Percentiles rank a stretch among this genome's conserved stretches.
Conservation (phyloP, 148 eudicot species). For the Silene conica region DNA sequence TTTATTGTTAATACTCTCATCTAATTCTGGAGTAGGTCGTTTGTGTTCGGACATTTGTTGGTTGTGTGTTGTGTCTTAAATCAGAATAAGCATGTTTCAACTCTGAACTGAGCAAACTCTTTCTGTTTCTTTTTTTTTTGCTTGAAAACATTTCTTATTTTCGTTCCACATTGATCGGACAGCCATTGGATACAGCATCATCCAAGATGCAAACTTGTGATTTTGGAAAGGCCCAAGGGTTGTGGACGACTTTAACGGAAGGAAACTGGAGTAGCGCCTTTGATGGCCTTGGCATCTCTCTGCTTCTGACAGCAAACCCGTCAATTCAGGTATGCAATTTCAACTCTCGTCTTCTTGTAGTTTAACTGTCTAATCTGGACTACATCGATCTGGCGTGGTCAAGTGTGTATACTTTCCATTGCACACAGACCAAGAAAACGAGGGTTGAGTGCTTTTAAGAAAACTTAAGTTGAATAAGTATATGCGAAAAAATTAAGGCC, state of each 20-base stretch:
- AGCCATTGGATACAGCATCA: conserved; percentile 97
- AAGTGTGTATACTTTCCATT: no score
- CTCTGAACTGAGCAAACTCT: not conserved
- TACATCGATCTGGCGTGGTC: no score
- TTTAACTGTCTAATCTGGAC: not conserved
- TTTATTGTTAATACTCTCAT: no score
- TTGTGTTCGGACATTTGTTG: no score
- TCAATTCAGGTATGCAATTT: conserved; percentile 68
- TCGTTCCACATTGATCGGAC: conserved; percentile 22
- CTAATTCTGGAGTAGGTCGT: no score
- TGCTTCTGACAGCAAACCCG: conserved; percentile 83
- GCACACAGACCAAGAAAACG: no score
- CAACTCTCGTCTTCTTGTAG: not conserved
- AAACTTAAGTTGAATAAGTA: no score
- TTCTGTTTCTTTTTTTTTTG: not conserved
- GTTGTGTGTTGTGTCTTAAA: not conserved
- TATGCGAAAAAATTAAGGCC: no score
- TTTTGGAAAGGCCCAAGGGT: conserved; percentile 89
- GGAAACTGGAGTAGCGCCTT: conserved; percentile 75
- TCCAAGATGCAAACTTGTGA: conserved; percentile 94
- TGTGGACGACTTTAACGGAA: conserved; percentile 77
- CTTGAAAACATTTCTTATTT: not conserved
- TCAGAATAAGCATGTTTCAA: not conserved
- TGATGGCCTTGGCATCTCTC: conserved; percentile 92
- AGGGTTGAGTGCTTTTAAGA: no score